Evolutionary conservation across 2,329 filamentous ascomycete species (phyloP), one percentile per base, ranked within the genome.

Genomic region (Aureobasidium vineae): DNA sequence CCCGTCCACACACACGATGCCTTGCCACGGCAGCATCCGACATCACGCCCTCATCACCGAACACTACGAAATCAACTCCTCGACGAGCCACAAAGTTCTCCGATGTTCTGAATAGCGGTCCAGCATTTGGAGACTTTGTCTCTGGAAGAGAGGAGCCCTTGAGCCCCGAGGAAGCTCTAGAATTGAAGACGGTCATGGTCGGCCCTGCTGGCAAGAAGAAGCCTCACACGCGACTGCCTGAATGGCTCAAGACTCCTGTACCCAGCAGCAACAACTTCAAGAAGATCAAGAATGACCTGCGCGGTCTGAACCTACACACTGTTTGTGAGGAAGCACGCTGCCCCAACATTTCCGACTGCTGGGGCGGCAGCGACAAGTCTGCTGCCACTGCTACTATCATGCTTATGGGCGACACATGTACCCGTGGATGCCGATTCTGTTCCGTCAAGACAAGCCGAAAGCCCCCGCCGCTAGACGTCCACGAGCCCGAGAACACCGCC

Each of bases 331-430:
- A 99, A 81, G 95, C 95, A 1, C 87, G 92, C 70, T 99, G 95
- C 79, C 95, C 95, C 68, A 99, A 99, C 79, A 97, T 99, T 68
- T 92, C 90, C 70, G 94, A 98, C 77, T 99, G 95, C 82, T 99
- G 95, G 95, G 95, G 95, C 69, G 95, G 95, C 40, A 87, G 84
- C 75, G 87, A 90, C 77, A 97, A 97, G 81, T 89, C 87, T 70
- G 89, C 92, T 31, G 95, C 95, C 5, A 99, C 95, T 38, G 95
- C 95, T 2, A 99, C 95, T 13, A 98, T 99, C 78, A 99, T 99
- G 95, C 82, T 99, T 56, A 98, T 98, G 93, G 95, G 95, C 70
- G 95, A 99, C 78, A 98, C 94, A 10, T 99, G 95, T 79, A 99
- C 95, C 21, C 86, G 95, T 68, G 95, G 94, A 21, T 99, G 95